These are phyloP conservation scores for Claviceps africana DNA, from an alignment of 2,329 filamentous ascomycete genomes.

Conservation along the genomic window DNA sequence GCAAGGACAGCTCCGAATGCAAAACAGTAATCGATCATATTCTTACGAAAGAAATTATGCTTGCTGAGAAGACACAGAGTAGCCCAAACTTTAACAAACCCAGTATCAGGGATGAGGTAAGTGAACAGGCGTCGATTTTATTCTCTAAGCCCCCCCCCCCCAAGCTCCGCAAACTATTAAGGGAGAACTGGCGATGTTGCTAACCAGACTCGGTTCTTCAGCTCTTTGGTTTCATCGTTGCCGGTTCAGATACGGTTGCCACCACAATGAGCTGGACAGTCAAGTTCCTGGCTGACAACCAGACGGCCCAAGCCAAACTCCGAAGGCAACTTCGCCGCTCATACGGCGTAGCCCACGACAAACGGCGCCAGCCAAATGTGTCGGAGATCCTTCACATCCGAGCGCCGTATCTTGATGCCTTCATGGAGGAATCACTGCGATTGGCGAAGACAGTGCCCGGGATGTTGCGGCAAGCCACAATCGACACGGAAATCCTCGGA, in stretches of 20 bases:
- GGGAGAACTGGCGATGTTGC: background rate
- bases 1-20: background rate
- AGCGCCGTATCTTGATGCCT: constrained; percentile 22
- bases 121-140: background rate
- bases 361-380: constrained; percentile 12
- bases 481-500: constrained; percentile 21
- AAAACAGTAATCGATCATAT: background rate
- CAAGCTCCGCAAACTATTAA: background rate
- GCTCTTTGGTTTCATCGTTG: constrained; percentile 13
- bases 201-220: background rate
- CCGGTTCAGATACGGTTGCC: constrained; percentile 11
- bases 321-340: constrained; percentile 9
- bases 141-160: background rate
- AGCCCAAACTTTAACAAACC: constrained; percentile 16
- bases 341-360: constrained; percentile 7
- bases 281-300: constrained; percentile 4
- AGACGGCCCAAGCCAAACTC: constrained; percentile 7
- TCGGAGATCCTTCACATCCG: constrained; percentile 13
- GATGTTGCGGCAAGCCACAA: constrained; percentile 14
- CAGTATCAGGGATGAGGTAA: constrained; percentile 20
- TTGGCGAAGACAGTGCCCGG: constrained; percentile 13
- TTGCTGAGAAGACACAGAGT: constrained; percentile 17
- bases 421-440: constrained; percentile 23
- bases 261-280: background rate
- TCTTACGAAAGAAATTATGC: background rate